Conservation (phyloP, 2,329 filamentous ascomycete genomes). For the Zasmidium cellare region DNA sequence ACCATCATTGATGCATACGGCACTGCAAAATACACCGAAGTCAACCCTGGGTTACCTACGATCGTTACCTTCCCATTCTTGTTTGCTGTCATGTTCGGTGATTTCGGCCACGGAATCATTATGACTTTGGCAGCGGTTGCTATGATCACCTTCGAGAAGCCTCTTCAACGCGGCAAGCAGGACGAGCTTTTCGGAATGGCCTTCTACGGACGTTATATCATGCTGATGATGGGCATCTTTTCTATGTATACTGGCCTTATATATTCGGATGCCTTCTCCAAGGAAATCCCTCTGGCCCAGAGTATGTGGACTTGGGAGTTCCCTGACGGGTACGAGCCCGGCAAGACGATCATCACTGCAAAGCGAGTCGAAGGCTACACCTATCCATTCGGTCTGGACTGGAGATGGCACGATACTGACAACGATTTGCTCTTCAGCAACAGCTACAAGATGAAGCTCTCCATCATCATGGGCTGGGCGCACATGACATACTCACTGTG, state of each 20-base stretch:
- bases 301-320: constrained; percentile 89
- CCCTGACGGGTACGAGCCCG: constrained; percentile 51
- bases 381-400: constrained; percentile 94
- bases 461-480: constrained; percentile 93
- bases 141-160: constrained; percentile 97
- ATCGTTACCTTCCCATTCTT: constrained; percentile 99
- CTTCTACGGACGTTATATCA: constrained; percentile 98
- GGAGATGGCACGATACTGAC: constrained; percentile 93
- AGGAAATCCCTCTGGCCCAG: constrained; percentile 82
- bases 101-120: constrained; percentile 88
- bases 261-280: constrained; percentile 97
- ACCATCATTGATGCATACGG: constrained; percentile 99
- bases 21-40: constrained; percentile 93
- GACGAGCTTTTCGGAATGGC: constrained; percentile 98
- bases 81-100: constrained; percentile 99
- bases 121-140: constrained; percentile 80
- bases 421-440: constrained; percentile 95
- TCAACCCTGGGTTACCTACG: constrained; percentile 92
- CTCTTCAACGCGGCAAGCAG: constrained; percentile 78
- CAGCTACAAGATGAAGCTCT: constrained; percentile 99
- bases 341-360: constrained; percentile 60
- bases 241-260: constrained; percentile 96
- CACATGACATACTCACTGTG: constrained; percentile 99
- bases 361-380: constrained; percentile 70
- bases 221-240: constrained; percentile 95